Percentiles rank a stretch among this genome's conserved stretches.
phyloP scores from a whole-genome alignment of 176 grass and related monocot genomes.

The Puccinellia tenuiflora region DNA sequence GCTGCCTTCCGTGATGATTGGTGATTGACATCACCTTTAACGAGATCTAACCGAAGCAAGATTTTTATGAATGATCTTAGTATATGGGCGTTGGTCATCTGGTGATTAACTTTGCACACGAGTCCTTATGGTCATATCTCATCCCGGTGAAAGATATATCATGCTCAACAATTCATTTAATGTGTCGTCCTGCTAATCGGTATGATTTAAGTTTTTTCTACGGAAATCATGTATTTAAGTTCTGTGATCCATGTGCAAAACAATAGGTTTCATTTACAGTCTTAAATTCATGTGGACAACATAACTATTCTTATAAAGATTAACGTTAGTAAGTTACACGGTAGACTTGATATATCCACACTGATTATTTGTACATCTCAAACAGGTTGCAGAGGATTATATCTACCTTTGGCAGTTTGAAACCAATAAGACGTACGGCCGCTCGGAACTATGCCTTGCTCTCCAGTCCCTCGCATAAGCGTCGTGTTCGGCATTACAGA shows the following conservation, averaged over 20 bases:
- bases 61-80: too few species aligned
- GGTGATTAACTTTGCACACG: too few species aligned
- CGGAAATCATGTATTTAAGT: not conserved
- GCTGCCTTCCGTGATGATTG: too few species aligned
- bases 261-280: not conserved
- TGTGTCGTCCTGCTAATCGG: too few species aligned
- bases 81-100: too few species aligned
- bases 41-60: too few species aligned
- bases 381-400: not conserved
- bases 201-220: not conserved
- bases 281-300: not conserved
- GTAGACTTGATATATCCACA: not conserved
- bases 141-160: too few species aligned
- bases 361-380: not conserved
- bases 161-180: too few species aligned
- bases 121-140: too few species aligned
- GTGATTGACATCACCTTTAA: too few species aligned
- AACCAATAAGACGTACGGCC: not conserved
- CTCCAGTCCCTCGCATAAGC: not conserved
- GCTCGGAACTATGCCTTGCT: not conserved
- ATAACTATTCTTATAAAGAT: not conserved
- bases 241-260: not conserved
- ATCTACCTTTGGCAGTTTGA: not conserved
- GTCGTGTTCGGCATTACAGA: not conserved
- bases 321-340: not conserved